phyloP scores from a whole-genome alignment of 768 basidiomycete species.

The Russula emetica region DNA sequence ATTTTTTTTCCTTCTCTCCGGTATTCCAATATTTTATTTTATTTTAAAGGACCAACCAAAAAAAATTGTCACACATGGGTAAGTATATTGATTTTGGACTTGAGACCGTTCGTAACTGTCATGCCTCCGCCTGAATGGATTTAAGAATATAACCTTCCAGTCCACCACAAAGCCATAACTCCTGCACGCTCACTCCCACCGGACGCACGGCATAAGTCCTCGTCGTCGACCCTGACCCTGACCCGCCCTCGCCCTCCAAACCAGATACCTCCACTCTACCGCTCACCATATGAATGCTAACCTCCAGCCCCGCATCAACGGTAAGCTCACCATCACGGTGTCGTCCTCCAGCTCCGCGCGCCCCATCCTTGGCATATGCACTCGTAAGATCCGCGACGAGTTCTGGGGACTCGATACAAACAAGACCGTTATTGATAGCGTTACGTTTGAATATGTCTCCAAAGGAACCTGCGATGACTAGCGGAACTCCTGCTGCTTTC shows the following conservation, averaged over 20 bases:
- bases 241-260: constrained; percentile 19
- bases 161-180: constrained; percentile 94
- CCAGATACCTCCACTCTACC: constrained; percentile 59
- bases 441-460: constrained; percentile 99
- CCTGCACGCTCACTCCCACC: constrained; percentile 92
- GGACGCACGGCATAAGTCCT: constrained; percentile 64
- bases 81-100: background rate
- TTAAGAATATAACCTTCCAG: constrained; percentile 89
- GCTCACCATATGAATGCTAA: constrained; percentile 63
- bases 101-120: background rate
- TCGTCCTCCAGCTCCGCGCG: constrained; percentile 71
- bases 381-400: constrained; percentile 81
- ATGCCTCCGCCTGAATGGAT: constrained; percentile 44
- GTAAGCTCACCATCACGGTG: constrained; percentile 72
- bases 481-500: constrained; percentile 85
- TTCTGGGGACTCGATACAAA: constrained; percentile 90
- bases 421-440: constrained; percentile 96
- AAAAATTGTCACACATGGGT: background rate
- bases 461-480: constrained; percentile 96
- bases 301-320: constrained; percentile 61
- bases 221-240: constrained; percentile 27
- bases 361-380: constrained; percentile 66
- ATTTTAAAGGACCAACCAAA: background rate
- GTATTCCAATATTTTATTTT: background rate
- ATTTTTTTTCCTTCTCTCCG: background rate